Evolutionary conservation across 2,329 filamentous ascomycete species (phyloP), one percentile per base, ranked within the genome.

Genomic region (Apiospora pterosperma): DNA sequence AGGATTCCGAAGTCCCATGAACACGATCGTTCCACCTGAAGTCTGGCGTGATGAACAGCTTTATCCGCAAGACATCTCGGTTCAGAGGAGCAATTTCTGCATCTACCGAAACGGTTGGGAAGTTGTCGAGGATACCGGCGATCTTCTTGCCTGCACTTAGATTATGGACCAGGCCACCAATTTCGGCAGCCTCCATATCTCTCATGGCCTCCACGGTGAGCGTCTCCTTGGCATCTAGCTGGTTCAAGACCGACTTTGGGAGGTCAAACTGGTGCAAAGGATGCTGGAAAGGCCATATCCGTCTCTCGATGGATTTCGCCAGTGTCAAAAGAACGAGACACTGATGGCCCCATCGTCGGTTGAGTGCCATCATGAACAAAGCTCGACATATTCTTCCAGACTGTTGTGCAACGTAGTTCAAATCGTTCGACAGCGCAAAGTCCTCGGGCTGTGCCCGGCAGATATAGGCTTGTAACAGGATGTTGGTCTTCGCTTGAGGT

Each of bases 231-330:
- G 90, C 84, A 69, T 98, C 93, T 4, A 99, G 82, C 68, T 97
- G 91, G 62, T 90, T 90, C 11, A 99, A 79, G 0, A 99, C 88
- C 0, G 93, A 88, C 70, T 90, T 89, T 0, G 95, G 91, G 1
- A 99, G 82, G 66, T 98, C 94, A 68, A 99, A 99, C 73, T 99
- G 96, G 71, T 95, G 91, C 60, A 99, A 89, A 0, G 96, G 96
- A 75, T 99, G 96, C 75, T 97, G 90, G 72, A 93, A 97, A 0
- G 94, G 89, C 96, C 96, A 99, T 12, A 97, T 90, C 65, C 93
- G 90, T 78, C 93, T 97, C 78, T 99, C 96, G 64, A 99, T 97
- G 0, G 96, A 97, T 79, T 98, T 98, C 77, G 94, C 96, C 68
- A 99, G 83, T 0, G 93, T 96, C 52, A 99, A 81, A 36, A 99